These are phyloP conservation scores for Perilla frutescens DNA, from an alignment of 257 asterid species.

Conservation along the genomic window DNA sequence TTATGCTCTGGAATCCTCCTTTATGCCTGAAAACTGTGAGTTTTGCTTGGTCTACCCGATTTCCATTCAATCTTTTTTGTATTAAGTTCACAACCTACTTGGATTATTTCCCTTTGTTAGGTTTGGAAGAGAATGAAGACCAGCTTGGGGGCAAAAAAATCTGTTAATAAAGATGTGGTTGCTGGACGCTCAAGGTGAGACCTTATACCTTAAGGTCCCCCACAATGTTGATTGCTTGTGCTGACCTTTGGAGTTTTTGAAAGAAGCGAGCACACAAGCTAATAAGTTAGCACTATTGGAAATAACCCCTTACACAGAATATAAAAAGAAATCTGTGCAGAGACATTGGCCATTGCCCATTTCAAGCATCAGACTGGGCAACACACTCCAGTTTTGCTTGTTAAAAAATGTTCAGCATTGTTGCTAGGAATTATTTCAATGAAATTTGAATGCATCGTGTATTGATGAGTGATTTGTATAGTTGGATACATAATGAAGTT, in stretches of 20 bases:
- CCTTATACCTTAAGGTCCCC: constrained; percentile 25
- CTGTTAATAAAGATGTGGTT: constrained; percentile 54
- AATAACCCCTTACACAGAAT: constrained; percentile 24
- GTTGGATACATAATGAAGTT: constrained; percentile 26
- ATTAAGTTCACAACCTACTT: constrained; percentile 29
- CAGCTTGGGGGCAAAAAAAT: constrained; percentile 44
- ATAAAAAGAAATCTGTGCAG: background rate
- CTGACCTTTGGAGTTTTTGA: constrained; percentile 7
- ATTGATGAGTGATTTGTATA: constrained; percentile 22
- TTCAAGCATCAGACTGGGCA: constrained; percentile 24
- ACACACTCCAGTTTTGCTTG: constrained; percentile 16
- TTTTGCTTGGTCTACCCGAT: constrained; percentile 37
- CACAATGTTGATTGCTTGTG: constrained; percentile 8
- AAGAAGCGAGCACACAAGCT: constrained; percentile 10
- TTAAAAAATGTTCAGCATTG: constrained; percentile 3
- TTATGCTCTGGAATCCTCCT: constrained; percentile 97
- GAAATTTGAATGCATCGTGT: constrained; percentile 17
- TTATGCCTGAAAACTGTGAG: constrained; percentile 71
- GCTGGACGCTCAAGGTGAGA: constrained; percentile 82
- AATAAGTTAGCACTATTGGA: background rate
- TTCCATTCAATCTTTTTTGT: constrained; percentile 24
- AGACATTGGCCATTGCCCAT: background rate
- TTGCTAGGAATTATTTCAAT: constrained; percentile 1
- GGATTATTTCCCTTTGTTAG: constrained; percentile 46
- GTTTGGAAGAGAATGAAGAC: constrained; percentile 56